Evolutionary conservation across 176 grass and related monocot genomes (phyloP).

Genomic region (Oryza rufipogon): DNA sequence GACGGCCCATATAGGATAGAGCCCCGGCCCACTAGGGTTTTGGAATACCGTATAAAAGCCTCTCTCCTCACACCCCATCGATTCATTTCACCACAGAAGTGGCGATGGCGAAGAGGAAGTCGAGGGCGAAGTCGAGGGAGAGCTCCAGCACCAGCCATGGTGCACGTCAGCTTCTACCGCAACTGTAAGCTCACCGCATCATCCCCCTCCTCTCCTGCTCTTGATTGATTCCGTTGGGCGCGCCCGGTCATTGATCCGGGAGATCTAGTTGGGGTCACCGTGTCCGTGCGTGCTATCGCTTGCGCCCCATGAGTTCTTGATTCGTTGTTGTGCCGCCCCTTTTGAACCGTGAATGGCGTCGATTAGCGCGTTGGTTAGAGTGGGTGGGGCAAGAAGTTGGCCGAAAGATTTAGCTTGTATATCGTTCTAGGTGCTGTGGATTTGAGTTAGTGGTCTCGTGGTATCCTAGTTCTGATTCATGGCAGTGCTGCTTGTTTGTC

Average conservation of each 20-base stretch:
- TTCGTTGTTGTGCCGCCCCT: background rate
- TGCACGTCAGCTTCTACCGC: conserved; percentile 73
- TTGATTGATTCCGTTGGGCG: background rate
- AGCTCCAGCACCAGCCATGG: conserved; percentile 50
- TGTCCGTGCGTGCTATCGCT: background rate
- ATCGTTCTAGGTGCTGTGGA: background rate
- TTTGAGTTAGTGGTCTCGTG: background rate
- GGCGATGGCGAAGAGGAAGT: conserved; percentile 13
- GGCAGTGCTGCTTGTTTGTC: background rate
- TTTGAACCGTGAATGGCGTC: background rate
- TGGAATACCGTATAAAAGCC: too few relatives aligned
- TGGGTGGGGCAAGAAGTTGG: background rate
- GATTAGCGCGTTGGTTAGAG: background rate
- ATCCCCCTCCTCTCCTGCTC: background rate
- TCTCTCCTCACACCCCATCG: background rate
- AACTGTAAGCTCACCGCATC: conserved; percentile 46
- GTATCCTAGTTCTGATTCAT: background rate
- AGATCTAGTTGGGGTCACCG: background rate
- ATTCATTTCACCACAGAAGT: conserved; percentile 13
- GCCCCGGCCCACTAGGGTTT: background rate
- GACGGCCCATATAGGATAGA: background rate
- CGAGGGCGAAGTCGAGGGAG: conserved; percentile 3
- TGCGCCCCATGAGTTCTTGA: background rate
- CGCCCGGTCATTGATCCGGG: conserved; percentile 9
- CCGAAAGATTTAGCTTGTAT: background rate